Evolutionary conservation across 2,329 filamentous ascomycete genomes (phyloP).

Genomic region (Keithomyces neogunnii): DNA sequence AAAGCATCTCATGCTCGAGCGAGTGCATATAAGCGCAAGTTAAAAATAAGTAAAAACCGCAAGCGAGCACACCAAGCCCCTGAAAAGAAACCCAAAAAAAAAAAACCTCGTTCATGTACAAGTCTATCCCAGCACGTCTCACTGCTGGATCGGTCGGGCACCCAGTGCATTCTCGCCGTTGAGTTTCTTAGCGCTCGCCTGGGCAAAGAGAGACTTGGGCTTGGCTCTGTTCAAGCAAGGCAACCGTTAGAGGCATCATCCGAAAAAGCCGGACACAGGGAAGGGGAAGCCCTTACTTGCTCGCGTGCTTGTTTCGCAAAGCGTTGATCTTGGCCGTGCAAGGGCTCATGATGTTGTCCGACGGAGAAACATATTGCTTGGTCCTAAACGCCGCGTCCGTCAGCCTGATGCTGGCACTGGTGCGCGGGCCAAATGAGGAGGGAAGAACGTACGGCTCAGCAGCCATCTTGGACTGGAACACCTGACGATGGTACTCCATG

Average conservation of each 20-base stretch:
- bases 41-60: not conserved
- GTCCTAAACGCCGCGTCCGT: constrained; percentile 6
- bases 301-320: constrained; percentile 70
- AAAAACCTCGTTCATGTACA: constrained; percentile 3
- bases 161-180: constrained; percentile 35
- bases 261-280: not conserved
- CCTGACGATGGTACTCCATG: constrained; percentile 72
- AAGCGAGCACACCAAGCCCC: not conserved
- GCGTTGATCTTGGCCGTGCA: constrained; percentile 76
- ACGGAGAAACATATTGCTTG: constrained; percentile 62
- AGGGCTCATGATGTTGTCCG: constrained; percentile 83
- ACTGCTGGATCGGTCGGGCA: constrained; percentile 25
- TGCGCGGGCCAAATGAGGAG: not conserved
- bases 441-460: constrained; percentile 49
- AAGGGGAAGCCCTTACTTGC: constrained; percentile 52
- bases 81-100: constrained; percentile 8
- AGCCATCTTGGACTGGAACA: constrained; percentile 64
- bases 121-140: not conserved
- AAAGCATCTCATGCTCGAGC: not conserved
- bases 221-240: constrained; percentile 39
- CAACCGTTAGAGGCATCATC: not conserved
- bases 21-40: too few relatives aligned
- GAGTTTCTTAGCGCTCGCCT: constrained; percentile 56
- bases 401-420: not conserved
- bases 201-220: constrained; percentile 60